These are phyloP conservation scores for Microthlaspi erraticum DNA, from an alignment of 345 rosid genomes.

Conservation along the genomic window DNA sequence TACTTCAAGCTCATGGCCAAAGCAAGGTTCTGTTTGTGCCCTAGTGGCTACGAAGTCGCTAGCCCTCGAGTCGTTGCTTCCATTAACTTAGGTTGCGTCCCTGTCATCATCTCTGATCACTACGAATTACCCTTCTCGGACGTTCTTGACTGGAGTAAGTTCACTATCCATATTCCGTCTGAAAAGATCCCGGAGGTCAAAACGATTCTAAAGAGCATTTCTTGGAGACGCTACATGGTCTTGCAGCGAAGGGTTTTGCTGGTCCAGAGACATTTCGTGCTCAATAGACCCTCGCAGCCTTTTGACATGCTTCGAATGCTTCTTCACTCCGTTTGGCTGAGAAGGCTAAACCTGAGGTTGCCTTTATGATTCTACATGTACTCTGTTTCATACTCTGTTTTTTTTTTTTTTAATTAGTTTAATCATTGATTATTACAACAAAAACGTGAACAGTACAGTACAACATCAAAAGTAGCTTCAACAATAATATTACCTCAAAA, in stretches of 20 bases:
- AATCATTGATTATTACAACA: constrained; percentile 26
- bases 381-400: constrained; percentile 24
- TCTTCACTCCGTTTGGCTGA: constrained; percentile 60
- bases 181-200: constrained; percentile 53
- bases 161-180: constrained; percentile 51
- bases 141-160: constrained; percentile 54
- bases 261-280: constrained; percentile 51
- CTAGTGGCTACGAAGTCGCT: constrained; percentile 65
- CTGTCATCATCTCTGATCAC: constrained; percentile 54
- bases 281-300: constrained; percentile 57
- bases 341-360: constrained; percentile 54
- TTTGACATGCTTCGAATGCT: constrained; percentile 59
- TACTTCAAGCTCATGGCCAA: constrained; percentile 49
- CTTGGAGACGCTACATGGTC: constrained; percentile 42
- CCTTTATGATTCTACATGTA: constrained; percentile 21
- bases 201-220: constrained; percentile 42
- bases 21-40: constrained; percentile 59
- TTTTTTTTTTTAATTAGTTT: background rate
- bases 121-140: constrained; percentile 57
- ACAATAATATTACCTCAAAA: constrained; percentile 8
- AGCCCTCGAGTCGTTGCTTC: constrained; percentile 59
- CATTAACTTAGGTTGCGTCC: constrained; percentile 55
- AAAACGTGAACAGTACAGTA: constrained; percentile 20
- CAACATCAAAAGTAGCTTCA: constrained; percentile 1
- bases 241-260: constrained; percentile 46